Percentiles rank a stretch among this genome's conserved stretches.
phyloP scores from a whole-genome alignment of 192 early-diverging fungal genomes.

The Coemansia furcata region DNA sequence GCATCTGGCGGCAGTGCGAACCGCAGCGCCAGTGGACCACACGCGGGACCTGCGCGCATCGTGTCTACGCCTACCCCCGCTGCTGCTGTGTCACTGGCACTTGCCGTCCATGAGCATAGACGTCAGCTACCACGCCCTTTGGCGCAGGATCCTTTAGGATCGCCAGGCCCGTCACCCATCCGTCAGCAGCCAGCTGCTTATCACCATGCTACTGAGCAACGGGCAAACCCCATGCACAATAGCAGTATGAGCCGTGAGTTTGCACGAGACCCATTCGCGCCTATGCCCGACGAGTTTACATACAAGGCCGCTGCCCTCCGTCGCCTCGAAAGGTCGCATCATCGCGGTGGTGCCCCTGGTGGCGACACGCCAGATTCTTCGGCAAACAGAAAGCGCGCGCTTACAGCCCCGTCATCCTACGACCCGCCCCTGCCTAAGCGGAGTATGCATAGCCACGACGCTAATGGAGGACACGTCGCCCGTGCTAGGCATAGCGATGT shows the following conservation, averaged over 20 bases:
- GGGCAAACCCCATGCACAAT: conserved; percentile 6
- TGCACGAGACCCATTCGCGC: conserved; percentile 25
- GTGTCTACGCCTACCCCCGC: conserved; percentile 32
- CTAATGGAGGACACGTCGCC: neutral
- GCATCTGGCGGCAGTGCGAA: neutral
- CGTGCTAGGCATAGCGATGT: neutral
- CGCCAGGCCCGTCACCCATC: neutral
- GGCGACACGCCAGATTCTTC: neutral
- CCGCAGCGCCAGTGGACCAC: neutral
- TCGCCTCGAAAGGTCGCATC: conserved; percentile 34
- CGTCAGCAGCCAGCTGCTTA: neutral
- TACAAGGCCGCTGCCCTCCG: conserved; percentile 43
- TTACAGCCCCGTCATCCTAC: conserved; percentile 50
- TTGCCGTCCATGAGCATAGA: neutral
- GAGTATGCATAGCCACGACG: neutral
- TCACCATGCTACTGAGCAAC: neutral
- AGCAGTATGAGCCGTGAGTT: conserved; percentile 17
- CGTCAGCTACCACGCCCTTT: neutral
- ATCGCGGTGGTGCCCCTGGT: conserved; percentile 6
- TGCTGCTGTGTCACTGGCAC: conserved; percentile 5
- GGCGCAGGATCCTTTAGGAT: neutral
- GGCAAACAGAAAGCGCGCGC: conserved; percentile 42
- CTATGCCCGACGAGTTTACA: conserved; percentile 34
- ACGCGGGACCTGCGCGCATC: conserved; percentile 11
- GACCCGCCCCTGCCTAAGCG: conserved; percentile 18